These are phyloP conservation scores for Gardenia jasminoides DNA, from an alignment of 257 asterid species.

Conservation along the genomic window DNA sequence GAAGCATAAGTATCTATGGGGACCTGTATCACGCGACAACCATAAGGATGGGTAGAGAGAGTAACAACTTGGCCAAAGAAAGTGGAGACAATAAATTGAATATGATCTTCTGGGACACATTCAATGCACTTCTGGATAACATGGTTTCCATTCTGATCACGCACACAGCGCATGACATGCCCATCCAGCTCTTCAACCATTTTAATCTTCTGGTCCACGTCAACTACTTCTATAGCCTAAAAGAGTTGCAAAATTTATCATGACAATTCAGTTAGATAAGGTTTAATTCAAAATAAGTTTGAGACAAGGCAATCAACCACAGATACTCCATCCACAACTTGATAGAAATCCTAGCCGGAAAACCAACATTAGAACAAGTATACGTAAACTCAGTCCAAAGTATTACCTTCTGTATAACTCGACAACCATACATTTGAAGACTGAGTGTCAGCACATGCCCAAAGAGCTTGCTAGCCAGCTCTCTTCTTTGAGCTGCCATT, in stretches of 20 bases:
- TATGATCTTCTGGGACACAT: conserved; percentile 83
- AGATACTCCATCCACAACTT: background rate
- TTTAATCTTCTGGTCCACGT: conserved; percentile 83
- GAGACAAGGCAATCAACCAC: background rate
- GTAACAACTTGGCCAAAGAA: conserved; percentile 89
- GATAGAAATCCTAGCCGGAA: background rate
- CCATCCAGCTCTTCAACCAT: conserved; percentile 96
- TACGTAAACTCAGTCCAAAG: background rate
- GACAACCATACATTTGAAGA: conserved; percentile 98
- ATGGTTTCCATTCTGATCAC: conserved; percentile 96
- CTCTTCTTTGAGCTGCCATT: conserved; percentile 82
- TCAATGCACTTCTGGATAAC: conserved; percentile 95
- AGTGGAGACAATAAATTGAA: conserved; percentile 72
- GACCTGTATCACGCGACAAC: conserved; percentile 98
- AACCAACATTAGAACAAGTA: background rate
- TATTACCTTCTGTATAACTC: conserved; percentile 94
- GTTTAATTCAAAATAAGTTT: background rate
- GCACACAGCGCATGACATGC: conserved; percentile 90
- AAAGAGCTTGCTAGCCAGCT: conserved; percentile 72
- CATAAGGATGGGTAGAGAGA: conserved; percentile 94
- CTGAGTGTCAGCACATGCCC: conserved; percentile 86
- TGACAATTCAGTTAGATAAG: background rate
- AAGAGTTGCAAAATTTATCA: conserved; percentile 16
- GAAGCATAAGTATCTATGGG: conserved; percentile 6
- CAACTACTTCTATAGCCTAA: conserved; percentile 94